A percentile compares a stretch with the other conserved stretches of the same genome.
phyloP scores from a whole-genome alignment of 345 rosid genomes.

The Hirschfeldia incana region DNA sequence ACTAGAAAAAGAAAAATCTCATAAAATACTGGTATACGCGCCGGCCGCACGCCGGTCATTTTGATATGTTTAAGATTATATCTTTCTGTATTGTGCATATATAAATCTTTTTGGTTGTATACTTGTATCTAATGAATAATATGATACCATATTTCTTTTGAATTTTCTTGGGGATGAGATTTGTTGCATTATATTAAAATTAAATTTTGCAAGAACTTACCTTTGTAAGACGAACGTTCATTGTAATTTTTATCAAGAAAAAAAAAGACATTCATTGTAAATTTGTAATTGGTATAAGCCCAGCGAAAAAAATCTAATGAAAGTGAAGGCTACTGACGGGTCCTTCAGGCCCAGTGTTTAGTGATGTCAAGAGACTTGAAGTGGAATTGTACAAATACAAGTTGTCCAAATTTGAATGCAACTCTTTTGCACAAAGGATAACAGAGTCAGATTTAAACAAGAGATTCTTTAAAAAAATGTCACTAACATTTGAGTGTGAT shows the following conservation, averaged over 20 bases:
- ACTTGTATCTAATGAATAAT: not conserved
- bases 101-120: not conserved
- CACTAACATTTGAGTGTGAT: not conserved
- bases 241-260: not conserved
- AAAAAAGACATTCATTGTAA: not conserved
- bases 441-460: not conserved
- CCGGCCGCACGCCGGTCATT: no score
- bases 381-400: not conserved
- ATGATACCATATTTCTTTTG: not conserved
- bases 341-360: not conserved
- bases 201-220: not conserved
- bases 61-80: no score
- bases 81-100: not conserved
- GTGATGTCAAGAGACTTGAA: not conserved
- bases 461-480: not conserved
- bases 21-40: no score
- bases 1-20: no score
- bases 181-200: not conserved
- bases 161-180: not conserved
- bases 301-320: not conserved
- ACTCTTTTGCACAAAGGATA: not conserved
- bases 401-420: not conserved
- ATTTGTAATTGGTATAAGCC: no score
- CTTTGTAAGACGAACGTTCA: not conserved
- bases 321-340: not conserved